Base-by-base conservation (phyloP, 2,329 filamentous ascomycete species). In the Hypoxylon sp. region DNA sequence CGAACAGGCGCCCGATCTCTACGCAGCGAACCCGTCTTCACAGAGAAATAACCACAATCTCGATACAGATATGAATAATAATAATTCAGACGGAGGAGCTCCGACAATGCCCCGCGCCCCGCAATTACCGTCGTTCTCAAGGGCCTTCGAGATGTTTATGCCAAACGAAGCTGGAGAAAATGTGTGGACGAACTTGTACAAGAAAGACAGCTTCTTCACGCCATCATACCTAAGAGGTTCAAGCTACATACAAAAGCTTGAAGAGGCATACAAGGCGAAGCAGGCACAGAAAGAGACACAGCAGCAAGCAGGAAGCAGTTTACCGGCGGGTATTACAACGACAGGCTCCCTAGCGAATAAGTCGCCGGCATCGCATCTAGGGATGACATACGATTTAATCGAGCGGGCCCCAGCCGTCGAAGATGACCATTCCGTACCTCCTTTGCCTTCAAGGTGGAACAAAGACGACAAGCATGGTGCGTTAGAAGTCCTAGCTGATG, bases 221-320 rank as follows among this genome's bases (percentile, higher is more conserved):
- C 95, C 95, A 0, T 94, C 93, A 4, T 97, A 97, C 79, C 85
- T 98, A 46, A 84, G 85, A 71, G 88, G 88, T 39, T 95, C 93
- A 12, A 87, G 88, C 74, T 94, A 97, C 78, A 88, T 95, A 56
- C 87, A 91, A 72, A 89, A 87, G 76, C 84, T 97, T 50, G 88
- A 91, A 72, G 89, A 92, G 66, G 87, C 86, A 61, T 86, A 94
- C 76, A 87, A 83, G 76, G 84, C 86, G 48, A 91, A 87, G 75
- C 80, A 76, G 77, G 84, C 77, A 54, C 84, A 79, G 74, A 84
- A 77, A 74, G 86, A 83, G 74, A 82, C 72, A 16, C 82, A 83
- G 69, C 81, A 78, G 19, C 80, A 81, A 56, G 78, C 81, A 62
- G 75, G 78, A 3, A 53, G 43, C 45, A 56, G 52, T 9, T 39